Base-by-base conservation (phyloP, 1,284 basidiomycete species). In the Salmacisia buchloeana region DNA sequence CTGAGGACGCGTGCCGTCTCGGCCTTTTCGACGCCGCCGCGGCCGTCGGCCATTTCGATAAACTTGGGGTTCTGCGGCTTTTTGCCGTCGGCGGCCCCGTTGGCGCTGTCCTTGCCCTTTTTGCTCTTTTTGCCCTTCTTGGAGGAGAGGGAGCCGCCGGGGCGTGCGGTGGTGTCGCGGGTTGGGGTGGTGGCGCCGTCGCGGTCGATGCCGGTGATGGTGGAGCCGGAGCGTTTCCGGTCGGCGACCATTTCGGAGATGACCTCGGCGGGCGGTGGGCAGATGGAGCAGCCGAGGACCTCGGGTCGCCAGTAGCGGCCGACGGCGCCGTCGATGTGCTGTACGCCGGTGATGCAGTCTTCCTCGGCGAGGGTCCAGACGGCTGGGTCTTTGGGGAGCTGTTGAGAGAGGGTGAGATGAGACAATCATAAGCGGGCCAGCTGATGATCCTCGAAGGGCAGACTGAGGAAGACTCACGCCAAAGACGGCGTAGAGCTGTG, bases 241-340 rank as follows among this genome's bases (percentile, higher is more conserved):
- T 54, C 49, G 49, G 41, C 43, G 41, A 36, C 58, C 41, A 62
- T 66, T 7, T 35, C 36, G n/a, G 62, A 58, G 23, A 62, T 35
- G 18, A 67, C 62, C 58, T 67, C 65, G 41, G 64, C 43, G 31
- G 74, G 61, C n/a, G 74, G 68, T 92, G 86, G 52, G 35, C 67
- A 76, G 61, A 75, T 74, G 65, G 73, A 75, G 66, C 75, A 75
- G 45, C 75, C 75, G 3, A 76, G 71, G 41, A 97, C 90, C 81
- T 97, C 94, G 49, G 94, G 91, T 60, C 93, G 84, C 92, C 92
- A 97, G 86, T 90, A 96, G 56, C 92, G 85, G 64, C 86, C 88
- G 49, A 97, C 90, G 41, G 92, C 92, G 70, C 90, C 89, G 58
- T 93, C 90, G 36, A 86, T 84, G 71, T 94, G 91, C 76, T 91